Conservation (phyloP, 495 filamentous ascomycete genomes). For the Clavariopsis aquatica region DNA sequence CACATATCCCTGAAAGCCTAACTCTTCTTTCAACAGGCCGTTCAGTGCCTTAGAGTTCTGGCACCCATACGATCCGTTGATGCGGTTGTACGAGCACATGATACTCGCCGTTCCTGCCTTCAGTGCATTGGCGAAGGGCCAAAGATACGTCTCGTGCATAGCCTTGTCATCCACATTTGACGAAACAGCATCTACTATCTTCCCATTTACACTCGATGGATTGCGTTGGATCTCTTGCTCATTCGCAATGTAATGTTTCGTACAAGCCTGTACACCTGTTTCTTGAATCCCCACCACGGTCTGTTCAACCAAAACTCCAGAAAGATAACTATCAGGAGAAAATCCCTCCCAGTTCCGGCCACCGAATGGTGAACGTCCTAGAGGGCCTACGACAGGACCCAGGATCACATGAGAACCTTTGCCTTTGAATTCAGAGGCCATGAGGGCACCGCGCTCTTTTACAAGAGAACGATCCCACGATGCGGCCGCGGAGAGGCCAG, state of each 20-base stretch:
- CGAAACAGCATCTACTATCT: constrained; percentile 24
- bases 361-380: constrained; percentile 54
- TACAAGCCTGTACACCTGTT: constrained; percentile 51
- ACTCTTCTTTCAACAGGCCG: constrained; percentile 55
- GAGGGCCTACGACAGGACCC: constrained; percentile 58
- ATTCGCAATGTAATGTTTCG: constrained; percentile 40
- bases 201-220: constrained; percentile 12
- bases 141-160: constrained; percentile 46
- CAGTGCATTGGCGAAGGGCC: constrained; percentile 44
- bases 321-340: constrained; percentile 39
- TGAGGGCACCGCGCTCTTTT: constrained; percentile 32
- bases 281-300: constrained; percentile 57
- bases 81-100: constrained; percentile 49
- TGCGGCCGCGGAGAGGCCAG: constrained; percentile 34
- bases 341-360: constrained; percentile 63
- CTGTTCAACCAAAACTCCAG: constrained; percentile 31
- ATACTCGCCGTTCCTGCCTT: constrained; percentile 36
- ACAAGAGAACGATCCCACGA: constrained; percentile 33
- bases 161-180: constrained; percentile 44
- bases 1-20: constrained; percentile 47
- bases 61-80: constrained; percentile 42
- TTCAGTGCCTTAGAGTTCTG: constrained; percentile 48
- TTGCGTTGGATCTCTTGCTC: constrained; percentile 40
- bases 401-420: constrained; percentile 41
- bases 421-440: constrained; percentile 38